Evolutionary conservation across 78 protist species (phyloP).

Genomic region (Dictyostelium capitatum): DNA sequence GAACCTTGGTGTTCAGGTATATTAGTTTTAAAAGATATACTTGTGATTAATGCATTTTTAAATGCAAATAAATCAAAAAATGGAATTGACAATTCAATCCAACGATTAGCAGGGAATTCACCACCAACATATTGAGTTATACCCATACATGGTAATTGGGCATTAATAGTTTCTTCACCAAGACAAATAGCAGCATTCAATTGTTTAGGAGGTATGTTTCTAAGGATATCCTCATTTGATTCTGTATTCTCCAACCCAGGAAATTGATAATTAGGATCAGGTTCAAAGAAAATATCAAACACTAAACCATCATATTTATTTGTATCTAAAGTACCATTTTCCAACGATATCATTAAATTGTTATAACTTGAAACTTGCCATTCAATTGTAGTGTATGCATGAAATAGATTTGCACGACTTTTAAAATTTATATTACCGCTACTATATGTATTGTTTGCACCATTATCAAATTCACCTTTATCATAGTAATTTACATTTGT

Average conservation of each 20-base stretch:
- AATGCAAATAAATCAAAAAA: constrained; percentile 37
- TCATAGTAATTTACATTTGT: constrained; percentile 4
- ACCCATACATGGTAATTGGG: constrained; percentile 45
- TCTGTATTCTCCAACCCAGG: constrained; percentile 2
- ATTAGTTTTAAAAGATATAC: background rate
- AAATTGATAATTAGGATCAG: constrained; percentile 18
- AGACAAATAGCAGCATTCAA: constrained; percentile 16
- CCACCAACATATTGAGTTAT: constrained; percentile 60
- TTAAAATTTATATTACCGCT: constrained; percentile 13
- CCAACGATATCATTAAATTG: background rate
- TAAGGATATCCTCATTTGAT: background rate
- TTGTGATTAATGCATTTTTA: background rate
- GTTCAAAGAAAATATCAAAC: constrained; percentile 9
- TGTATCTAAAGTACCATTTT: constrained; percentile 16
- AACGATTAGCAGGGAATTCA: constrained; percentile 37
- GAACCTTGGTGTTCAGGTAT: constrained; percentile 12
- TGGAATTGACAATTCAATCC: constrained; percentile 57
- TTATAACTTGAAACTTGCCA: background rate
- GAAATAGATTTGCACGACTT: background rate
- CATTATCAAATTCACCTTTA: constrained; percentile 15
- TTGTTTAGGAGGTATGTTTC: constrained; percentile 15
- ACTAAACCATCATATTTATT: background rate
- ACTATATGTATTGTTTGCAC: constrained; percentile 5
- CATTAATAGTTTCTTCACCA: constrained; percentile 13
- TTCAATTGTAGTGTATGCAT: background rate